Evolutionary conservation across 2,329 filamentous ascomycete genomes (phyloP).

Genomic region (Aspergillus sp.): DNA sequence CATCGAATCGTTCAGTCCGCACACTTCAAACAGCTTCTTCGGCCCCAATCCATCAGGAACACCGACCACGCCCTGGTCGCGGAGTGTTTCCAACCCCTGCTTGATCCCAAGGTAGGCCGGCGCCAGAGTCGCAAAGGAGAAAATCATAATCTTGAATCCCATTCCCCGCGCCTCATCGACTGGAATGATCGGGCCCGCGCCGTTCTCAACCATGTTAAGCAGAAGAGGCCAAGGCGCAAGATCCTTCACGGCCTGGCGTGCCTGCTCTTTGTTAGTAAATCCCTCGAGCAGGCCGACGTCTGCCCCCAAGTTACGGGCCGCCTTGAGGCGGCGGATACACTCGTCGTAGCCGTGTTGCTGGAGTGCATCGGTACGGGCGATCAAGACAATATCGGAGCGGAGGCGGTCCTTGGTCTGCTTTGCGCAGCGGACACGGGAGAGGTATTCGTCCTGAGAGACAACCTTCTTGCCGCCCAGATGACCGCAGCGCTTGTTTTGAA

Average conservation of each 20-base stretch:
- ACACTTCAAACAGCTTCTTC: constrained; percentile 36
- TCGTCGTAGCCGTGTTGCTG: constrained; percentile 37
- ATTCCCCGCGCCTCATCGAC: constrained; percentile 34
- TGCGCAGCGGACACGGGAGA: constrained; percentile 32
- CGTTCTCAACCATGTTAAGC: constrained; percentile 42
- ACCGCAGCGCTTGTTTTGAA: constrained; percentile 39
- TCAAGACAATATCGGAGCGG: constrained; percentile 39
- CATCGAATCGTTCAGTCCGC: constrained; percentile 36
- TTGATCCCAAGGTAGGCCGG: constrained; percentile 34
- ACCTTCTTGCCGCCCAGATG: constrained; percentile 37
- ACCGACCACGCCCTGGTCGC: constrained; percentile 29
- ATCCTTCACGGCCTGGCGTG: constrained; percentile 29
- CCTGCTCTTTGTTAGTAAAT: constrained; percentile 32
- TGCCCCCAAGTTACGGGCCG: constrained; percentile 34
- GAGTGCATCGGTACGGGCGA: constrained; percentile 38
- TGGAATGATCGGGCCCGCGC: constrained; percentile 32
- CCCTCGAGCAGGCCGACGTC: constrained; percentile 40
- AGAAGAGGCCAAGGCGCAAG: constrained; percentile 35
- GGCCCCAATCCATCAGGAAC: constrained; percentile 27
- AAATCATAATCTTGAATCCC: constrained; percentile 41
- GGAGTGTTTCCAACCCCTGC: constrained; percentile 27
- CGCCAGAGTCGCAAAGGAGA: constrained; percentile 33
- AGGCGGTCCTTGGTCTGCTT: constrained; percentile 28
- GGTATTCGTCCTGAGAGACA: constrained; percentile 29
- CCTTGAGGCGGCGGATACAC: constrained; percentile 32